Evolutionary conservation across 2,329 filamentous ascomycete species (phyloP).

Genomic region (Fusarium kyushuense): DNA sequence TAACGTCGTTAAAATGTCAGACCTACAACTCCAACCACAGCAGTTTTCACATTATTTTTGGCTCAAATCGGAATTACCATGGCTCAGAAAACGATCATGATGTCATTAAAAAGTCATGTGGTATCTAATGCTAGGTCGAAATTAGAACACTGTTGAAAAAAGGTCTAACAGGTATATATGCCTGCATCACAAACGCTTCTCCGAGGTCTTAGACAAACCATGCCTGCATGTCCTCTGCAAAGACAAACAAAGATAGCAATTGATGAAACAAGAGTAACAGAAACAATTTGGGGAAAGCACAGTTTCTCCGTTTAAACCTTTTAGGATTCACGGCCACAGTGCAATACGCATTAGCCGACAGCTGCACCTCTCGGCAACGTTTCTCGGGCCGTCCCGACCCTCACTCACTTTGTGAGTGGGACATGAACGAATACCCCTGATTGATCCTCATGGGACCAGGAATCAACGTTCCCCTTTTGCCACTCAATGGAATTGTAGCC

Average conservation of each 20-base stretch:
- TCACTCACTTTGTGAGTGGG: constrained; percentile 8
- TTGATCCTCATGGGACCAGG: constrained; percentile 1
- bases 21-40: not conserved
- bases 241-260: constrained; percentile 13
- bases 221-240: constrained; percentile 17
- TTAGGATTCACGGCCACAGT: not conserved
- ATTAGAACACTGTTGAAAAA: constrained; percentile 33
- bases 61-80: constrained; percentile 13
- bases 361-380: constrained; percentile 24
- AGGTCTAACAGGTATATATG: constrained; percentile 47
- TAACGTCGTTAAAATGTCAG: not conserved
- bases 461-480: constrained; percentile 17
- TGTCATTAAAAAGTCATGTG: constrained; percentile 15
- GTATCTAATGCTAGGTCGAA: constrained; percentile 35
- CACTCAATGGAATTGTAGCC: constrained; percentile 66
- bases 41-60: not conserved
- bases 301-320: constrained; percentile 12
- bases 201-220: constrained; percentile 15
- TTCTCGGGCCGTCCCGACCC: constrained; percentile 46
- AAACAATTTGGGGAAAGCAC: constrained; percentile 19
- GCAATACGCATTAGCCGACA: constrained; percentile 14
- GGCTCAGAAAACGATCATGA: not conserved
- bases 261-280: not conserved
- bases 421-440: constrained; percentile 9
- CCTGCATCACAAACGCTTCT: constrained; percentile 28